Evolutionary conservation across 306 rosid species (phyloP), one percentile per base, ranked within the genome.

Genomic region (Arachis hypogaea): DNA sequence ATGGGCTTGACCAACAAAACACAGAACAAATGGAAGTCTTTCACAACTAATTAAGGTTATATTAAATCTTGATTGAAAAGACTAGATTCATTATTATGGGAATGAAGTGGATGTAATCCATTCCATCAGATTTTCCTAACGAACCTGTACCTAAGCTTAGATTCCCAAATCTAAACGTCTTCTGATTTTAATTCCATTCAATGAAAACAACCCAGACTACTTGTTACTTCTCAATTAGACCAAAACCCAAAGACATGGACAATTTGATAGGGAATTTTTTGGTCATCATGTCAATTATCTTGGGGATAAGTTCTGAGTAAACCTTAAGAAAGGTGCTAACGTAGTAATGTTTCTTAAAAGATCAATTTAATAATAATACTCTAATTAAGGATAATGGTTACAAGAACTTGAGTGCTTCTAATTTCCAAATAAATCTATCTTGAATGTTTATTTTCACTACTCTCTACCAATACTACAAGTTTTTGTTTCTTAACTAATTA

Each of bases 171-270:
- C 47, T 3, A 40, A 42, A 10, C 54, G 46, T 36, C 36, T 46
- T 72, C 62, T 5, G 18, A 33, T 33, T 14, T 49, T 2, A 40
- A n/a, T 28, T 44, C 71, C 40, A 73, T 52, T 54, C 78, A 63
- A 69, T 52, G 11, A 73, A 73, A 18, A 18, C 70, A 50, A 49
- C 77, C 29, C 22, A 7, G 10, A 51, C 7, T 51, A 33, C 4
- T 66, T 1, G 14, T 41, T 22, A 22, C 28, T 22, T 41, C 30
- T 11, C 6, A 12, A 0, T 22, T 44, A 6, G 51, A 52, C 22
- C 7, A 69, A 69, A 40, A 47, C 40, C 18, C 5, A 9, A 2
- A 61, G 29, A 11, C 49, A 7, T 2, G 36, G 59, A 59, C 30
- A 16, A 18, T 5, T 61, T 12, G 6, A 61, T 5, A 6, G 44